phyloP scores from a whole-genome alignment of 129 eudicot genomes.

The Glebionis coronaria region DNA sequence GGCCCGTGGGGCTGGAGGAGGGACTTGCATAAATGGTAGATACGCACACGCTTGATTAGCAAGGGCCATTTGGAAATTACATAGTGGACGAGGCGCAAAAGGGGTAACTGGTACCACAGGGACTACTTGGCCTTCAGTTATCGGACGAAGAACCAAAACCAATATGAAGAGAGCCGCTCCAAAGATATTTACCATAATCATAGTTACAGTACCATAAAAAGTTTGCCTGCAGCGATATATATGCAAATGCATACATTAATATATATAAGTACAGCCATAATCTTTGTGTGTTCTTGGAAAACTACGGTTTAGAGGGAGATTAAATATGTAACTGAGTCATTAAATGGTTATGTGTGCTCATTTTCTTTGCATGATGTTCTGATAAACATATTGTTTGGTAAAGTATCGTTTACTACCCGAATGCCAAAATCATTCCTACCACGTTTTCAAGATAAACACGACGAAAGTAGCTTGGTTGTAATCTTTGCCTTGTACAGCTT shows the following conservation, averaged over 20 bases:
- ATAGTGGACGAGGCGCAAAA: conserved; percentile 51
- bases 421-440: conserved; percentile 42
- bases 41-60: conserved; percentile 65
- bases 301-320: conserved; percentile 27
- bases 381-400: conserved; percentile 29
- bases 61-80: conserved; percentile 62
- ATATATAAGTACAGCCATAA: conserved; percentile 46
- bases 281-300: conserved; percentile 50
- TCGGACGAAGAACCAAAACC: conserved; percentile 34
- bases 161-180: conserved; percentile 29
- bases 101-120: conserved; percentile 31
- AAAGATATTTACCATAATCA: conserved; percentile 41
- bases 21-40: conserved; percentile 43
- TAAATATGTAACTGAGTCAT: conserved; percentile 12
- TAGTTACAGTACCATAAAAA: conserved; percentile 22
- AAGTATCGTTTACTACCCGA: conserved; percentile 24
- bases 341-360: conserved; percentile 34
- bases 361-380: conserved; percentile 51
- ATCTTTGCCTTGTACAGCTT: too few species aligned
- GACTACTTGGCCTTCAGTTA: conserved; percentile 34
- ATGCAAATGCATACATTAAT: conserved; percentile 24
- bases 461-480: not conserved
- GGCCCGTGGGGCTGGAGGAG: conserved; percentile 45
- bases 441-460: conserved; percentile 18
- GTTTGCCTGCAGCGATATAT: conserved; percentile 22